Evolutionary conservation across 1,139 yeast species (phyloP), one percentile per base, ranked within the genome.

Genomic region (Pichia sp.): DNA sequence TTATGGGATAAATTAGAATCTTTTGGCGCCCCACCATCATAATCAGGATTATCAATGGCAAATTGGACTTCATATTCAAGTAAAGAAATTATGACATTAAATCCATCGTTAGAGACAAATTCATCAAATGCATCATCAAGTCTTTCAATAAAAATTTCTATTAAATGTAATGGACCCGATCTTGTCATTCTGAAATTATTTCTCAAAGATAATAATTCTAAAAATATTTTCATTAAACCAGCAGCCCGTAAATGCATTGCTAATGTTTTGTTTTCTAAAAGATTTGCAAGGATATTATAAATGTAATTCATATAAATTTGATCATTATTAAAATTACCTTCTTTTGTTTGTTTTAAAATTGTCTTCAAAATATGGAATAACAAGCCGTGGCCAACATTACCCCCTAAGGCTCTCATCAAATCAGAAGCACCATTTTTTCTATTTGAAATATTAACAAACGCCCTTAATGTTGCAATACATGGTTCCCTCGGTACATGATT

Each of bases 371-470:
- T 74, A 56, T 86, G 90, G 66, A 83, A 86, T 37, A 90, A 60
- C 7, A 80, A 66, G 0, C 97, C 97, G 62, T 90, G 96, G 47
- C 81, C 80, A 32, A 90, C 89, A 58, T 87, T 87, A 5, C 94
- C 97, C n/a, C 94, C 87, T 55, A 89, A 65, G n/a, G 87, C 80
- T 49, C 87, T 72, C 46, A 89, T 72, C 31, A 90, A 72, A 53
- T 90, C 97, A 39, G 82, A 73, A 24, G 92, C 82, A 76, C 90
- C 83, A 3, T 75, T 74, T 42, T 80, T 78, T 56, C 80, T 82
- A 38, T 76, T 68, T 3, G 95, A 77, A 16, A 87, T 78, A 50
- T 82, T 78, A 51, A 86, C 87, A 49, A 90, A 70, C 0, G 92
- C 77, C 52, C 78, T 78, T 42, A 82, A 64, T 0, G 92, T 87